A percentile compares a stretch with the other conserved stretches of the same genome.
Evolutionary conservation across 768 basidiomycete species (phyloP).

Genomic region (Termitomyces sp.): DNA sequence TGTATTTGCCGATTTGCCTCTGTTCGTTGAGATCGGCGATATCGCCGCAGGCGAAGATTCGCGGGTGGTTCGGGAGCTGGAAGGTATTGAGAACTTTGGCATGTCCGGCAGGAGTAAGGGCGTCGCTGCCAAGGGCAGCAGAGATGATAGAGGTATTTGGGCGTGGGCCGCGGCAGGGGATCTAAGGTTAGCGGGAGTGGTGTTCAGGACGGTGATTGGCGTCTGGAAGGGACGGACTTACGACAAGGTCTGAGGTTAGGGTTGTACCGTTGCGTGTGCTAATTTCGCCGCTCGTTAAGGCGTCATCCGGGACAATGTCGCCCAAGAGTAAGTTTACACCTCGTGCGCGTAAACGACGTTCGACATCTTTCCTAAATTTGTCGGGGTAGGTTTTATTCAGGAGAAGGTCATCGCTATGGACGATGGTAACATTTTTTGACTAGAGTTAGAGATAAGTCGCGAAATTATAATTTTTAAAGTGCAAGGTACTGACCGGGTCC

Average conservation of each 20-base stretch:
- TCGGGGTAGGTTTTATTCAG: conserved; percentile 55
- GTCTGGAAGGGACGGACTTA: conserved; percentile 25
- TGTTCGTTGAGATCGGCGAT: conserved; percentile 61
- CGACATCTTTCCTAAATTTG: conserved; percentile 47
- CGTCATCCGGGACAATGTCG: conserved; percentile 44
- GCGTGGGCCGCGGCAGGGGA: conserved; percentile 37
- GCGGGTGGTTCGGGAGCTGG: conserved; percentile 45
- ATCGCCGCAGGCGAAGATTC: conserved; percentile 66
- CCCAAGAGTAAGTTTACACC: conserved; percentile 48
- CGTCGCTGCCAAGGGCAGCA: conserved; percentile 30
- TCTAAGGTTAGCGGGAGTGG: conserved; percentile 16
- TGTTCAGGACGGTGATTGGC: background rate
- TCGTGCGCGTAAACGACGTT: conserved; percentile 34
- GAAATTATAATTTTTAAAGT: conserved; percentile 12
- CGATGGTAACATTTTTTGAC: conserved; percentile 54
- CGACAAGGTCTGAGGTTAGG: conserved; percentile 55
- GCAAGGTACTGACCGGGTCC: conserved; percentile 27
- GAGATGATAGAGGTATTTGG: conserved; percentile 50
- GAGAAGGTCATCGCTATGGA: conserved; percentile 49
- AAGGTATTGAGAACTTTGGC: conserved; percentile 57
- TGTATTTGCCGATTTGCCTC: conserved; percentile 48
- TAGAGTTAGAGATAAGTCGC: conserved; percentile 21
- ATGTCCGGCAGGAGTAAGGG: conserved; percentile 33
- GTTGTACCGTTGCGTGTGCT: conserved; percentile 47
- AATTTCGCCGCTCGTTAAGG: conserved; percentile 33